Evolutionary conservation across 2,329 filamentous ascomycete species (phyloP).

Genomic region (Fusarium siculi): DNA sequence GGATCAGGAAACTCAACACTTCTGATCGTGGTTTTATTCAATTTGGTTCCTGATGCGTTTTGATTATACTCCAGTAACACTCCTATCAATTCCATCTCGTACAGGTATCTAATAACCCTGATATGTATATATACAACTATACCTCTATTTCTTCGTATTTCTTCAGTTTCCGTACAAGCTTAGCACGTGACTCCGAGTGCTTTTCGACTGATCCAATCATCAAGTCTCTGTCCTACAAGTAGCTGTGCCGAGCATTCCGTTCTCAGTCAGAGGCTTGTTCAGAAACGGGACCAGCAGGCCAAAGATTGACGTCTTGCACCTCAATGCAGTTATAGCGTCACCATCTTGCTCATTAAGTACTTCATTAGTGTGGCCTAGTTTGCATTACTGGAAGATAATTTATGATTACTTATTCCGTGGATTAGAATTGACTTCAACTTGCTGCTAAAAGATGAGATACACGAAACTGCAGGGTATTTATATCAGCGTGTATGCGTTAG

Average conservation of each 20-base stretch:
- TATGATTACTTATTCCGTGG: not conserved
- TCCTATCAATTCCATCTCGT: not conserved
- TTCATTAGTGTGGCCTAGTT: not conserved
- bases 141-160: not conserved
- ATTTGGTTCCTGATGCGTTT: not conserved
- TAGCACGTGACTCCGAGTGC: not conserved
- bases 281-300: slow-evolving; percentile 4
- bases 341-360: not conserved
- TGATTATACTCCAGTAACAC: not conserved
- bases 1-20: not conserved
- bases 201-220: not conserved
- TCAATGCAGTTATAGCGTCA: slow-evolving; percentile 26
- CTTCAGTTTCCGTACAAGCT: not conserved
- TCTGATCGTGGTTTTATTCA: not conserved
- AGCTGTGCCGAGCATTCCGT: slow-evolving; percentile 25
- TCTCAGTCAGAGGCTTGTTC: not conserved
- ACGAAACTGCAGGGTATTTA: not conserved
- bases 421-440: not conserved
- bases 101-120: not conserved
- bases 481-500: not conserved
- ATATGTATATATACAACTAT: not conserved
- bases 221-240: not conserved
- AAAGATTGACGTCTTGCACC: slow-evolving; percentile 18
- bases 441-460: not conserved
- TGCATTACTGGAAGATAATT: not conserved